Evolutionary conservation across 495 filamentous ascomycete genomes (phyloP).

Genomic region (Aspergillus egyptiacus): DNA sequence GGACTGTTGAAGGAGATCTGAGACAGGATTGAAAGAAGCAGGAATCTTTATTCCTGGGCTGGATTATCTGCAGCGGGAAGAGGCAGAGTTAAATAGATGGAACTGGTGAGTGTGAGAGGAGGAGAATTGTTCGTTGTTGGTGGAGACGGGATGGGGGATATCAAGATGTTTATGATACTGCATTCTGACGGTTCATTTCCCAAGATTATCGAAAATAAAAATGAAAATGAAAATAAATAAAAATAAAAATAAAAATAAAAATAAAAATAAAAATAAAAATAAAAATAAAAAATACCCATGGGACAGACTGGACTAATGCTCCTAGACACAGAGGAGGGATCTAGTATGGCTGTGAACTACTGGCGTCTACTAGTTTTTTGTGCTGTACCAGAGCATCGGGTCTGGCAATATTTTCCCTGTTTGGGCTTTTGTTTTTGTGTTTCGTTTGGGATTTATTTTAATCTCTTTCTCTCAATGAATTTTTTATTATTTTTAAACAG

Average conservation of each 20-base stretch:
- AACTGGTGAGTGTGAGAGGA: not conserved
- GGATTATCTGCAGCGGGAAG: not conserved
- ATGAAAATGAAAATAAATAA: no score
- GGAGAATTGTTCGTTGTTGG: not conserved
- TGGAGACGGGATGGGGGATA: slow-evolving; percentile 7
- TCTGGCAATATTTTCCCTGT: slow-evolving; percentile 1
- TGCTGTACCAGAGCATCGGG: slow-evolving; percentile 22
- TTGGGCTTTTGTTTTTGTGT: not conserved
- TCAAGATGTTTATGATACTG: slow-evolving; percentile 14
- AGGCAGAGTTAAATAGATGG: not conserved
- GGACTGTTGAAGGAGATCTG: no score
- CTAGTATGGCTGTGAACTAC: not conserved
- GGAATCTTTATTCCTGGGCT: not conserved
- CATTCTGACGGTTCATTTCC: no score
- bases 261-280: no score
- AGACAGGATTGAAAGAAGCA: no score
- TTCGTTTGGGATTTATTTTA: slow-evolving; percentile 2
- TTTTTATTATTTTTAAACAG: slow-evolving; percentile 4
- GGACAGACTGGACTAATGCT: no score
- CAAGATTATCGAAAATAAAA: no score
- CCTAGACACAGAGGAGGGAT: no score
- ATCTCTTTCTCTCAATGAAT: slow-evolving; percentile 1
- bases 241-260: no score
- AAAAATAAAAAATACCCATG: no score
- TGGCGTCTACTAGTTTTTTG: not conserved